Evolutionary conservation across 495 filamentous ascomycete genomes (phyloP), one percentile per base, ranked within the genome.

Genomic region (Daldinia decipiens): DNA sequence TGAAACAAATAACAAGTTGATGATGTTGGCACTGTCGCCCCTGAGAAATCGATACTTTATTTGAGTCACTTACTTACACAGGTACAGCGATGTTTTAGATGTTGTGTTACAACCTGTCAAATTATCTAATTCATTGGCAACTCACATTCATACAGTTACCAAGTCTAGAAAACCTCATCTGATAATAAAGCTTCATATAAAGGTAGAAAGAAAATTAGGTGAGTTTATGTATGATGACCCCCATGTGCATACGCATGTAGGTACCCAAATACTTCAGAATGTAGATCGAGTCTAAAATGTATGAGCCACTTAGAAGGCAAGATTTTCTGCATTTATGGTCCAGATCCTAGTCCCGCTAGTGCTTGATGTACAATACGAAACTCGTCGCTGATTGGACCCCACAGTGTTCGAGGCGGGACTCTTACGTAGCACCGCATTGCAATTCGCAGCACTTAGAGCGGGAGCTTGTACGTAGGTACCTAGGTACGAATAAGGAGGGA

Each of bases 351-450:
- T 21, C 47, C 39, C 15, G 17, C 9, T 45, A 53, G 43, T 65
- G 62, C 68, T 67, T 71, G 36, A 63, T 71, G 59, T 38, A 9
- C 21, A 36, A 59, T 38, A 9, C 21, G 45, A 59, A 51, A 21
- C 29, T 62, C 1, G 9, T 8, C 9, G 36, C 26, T 68, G 50
- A 67, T 72, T 72, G 69, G 69, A 59, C 50, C 47, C 59, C 36
- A 47, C 47, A 50, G 57, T 40, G 26, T 19, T 57, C 53, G 12
- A 38, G 24, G 64, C n/a, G 70, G 64, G 40, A 1, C 61, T 64
- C 70, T 68, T 72, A 72, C 61, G 70, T 72, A 40, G 70, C 40
- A 72, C 34, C 62, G 60, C 57, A 51, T 69, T 73, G 43, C 57
- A 59, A 69, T 73, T 69, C 62, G 70, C 34, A 73, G 52, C 68